phyloP scores from a whole-genome alignment of 2,329 filamentous ascomycete genomes.

The Colletotrichum coccodes region DNA sequence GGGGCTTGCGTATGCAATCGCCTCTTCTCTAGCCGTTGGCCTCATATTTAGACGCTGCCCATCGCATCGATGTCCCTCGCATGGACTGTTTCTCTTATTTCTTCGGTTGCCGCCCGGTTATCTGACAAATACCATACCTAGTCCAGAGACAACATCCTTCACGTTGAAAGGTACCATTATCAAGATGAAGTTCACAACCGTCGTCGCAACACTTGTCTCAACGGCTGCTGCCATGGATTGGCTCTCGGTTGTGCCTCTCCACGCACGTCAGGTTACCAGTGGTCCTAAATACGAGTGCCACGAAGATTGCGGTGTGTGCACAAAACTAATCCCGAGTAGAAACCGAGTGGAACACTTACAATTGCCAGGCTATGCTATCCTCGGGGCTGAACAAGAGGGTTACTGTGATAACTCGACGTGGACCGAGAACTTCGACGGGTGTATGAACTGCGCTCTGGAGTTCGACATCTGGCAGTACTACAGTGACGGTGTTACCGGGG shows the following conservation, averaged over 20 bases:
- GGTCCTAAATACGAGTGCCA: conserved; percentile 45
- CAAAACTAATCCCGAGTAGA: background rate
- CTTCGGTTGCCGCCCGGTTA: no score
- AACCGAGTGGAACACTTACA: background rate
- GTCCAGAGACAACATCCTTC: background rate
- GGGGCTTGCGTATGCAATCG: background rate
- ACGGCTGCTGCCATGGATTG: conserved; percentile 2
- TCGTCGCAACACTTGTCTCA: background rate
- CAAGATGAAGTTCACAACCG: conserved; percentile 8
- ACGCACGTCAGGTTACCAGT: conserved; percentile 22
- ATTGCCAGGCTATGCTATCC: conserved; percentile 43
- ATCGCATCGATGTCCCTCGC: background rate
- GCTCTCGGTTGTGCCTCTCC: conserved; percentile 18
- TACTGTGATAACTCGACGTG: conserved; percentile 52
- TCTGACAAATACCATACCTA: background rate
- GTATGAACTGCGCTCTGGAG: conserved; percentile 54
- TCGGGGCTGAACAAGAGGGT: conserved; percentile 44
- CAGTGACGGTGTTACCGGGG: conserved; percentile 45
- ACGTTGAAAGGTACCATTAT: background rate
- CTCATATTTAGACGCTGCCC: background rate
- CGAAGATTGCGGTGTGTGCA: conserved; percentile 53
- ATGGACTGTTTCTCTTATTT: background rate
- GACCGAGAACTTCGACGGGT: conserved; percentile 50
- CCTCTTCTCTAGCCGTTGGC: background rate
- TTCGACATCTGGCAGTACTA: conserved; percentile 57